A percentile compares a stretch with the other conserved stretches of the same genome.
Conservation (phyloP, 2,329 filamentous ascomycete genomes). For the Colletotrichum echinochloae region DNA sequence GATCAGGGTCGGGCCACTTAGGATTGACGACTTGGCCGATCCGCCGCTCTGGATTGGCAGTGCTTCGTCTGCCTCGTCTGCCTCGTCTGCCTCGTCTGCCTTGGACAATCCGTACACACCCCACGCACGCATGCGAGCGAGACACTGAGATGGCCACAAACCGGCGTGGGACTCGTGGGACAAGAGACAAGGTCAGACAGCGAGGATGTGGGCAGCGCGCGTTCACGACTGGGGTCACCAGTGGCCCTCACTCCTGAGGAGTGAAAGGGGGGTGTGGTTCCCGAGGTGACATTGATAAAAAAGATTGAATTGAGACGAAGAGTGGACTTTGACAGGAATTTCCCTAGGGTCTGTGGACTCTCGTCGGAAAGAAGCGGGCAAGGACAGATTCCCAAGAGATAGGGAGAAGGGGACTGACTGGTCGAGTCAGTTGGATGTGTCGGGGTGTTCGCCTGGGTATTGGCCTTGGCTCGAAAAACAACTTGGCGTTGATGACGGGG, state of each 20-base stretch:
- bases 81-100: not conserved
- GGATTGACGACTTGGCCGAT: conserved; percentile 27
- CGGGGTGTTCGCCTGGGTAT: conserved; percentile 31
- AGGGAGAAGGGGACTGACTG: conserved; percentile 28
- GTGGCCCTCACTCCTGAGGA: not conserved
- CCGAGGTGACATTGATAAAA: conserved; percentile 13
- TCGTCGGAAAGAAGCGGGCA: not conserved
- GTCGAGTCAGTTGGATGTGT: conserved; percentile 17
- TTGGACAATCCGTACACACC: not conserved
- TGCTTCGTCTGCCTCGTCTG: not conserved
- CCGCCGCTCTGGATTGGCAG: conserved; percentile 26
- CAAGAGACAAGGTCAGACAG: not conserved
- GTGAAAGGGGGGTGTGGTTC: not conserved
- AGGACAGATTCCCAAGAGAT: conserved; percentile 10
- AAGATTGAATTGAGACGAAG: not conserved
- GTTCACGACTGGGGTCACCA: not conserved
- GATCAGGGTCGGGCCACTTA: conserved; percentile 13
- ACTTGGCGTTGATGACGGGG: conserved; percentile 35
- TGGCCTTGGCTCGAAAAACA: conserved; percentile 31
- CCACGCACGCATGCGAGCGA: not conserved
- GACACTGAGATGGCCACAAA: not conserved
- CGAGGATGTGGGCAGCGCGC: not conserved
- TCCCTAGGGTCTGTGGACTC: not conserved
- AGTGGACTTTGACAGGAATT: not conserved
- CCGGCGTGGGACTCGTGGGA: not conserved